A percentile compares a stretch with the other conserved stretches of the same genome.
phyloP scores from a whole-genome alignment of 2,329 filamentous ascomycete genomes.

The Aspergillus fumigatus region DNA sequence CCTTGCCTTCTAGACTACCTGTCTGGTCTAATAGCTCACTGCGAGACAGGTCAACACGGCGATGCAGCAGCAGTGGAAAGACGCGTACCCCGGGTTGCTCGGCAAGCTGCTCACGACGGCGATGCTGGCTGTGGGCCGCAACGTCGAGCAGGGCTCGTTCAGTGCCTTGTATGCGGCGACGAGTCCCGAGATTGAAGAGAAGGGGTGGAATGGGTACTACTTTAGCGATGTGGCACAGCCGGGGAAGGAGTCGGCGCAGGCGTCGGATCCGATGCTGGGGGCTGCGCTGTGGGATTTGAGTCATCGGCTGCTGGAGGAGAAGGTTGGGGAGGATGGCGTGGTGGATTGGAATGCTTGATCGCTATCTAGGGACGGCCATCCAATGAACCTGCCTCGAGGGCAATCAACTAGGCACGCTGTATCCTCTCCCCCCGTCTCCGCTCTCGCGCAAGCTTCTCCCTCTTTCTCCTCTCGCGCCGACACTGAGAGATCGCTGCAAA shows the following conservation, averaged over 20 bases:
- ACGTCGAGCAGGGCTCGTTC: conserved; percentile 42
- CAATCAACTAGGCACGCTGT: not conserved
- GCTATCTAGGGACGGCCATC: too few relatives aligned
- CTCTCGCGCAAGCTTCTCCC: not conserved
- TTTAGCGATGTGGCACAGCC: conserved; percentile 37
- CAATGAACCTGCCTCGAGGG: too few relatives aligned
- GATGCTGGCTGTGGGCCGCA: conserved; percentile 33
- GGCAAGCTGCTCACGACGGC: conserved; percentile 36
- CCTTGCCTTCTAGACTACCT: too few relatives aligned
- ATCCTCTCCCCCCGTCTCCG: not conserved
- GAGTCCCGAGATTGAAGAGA: conserved; percentile 39
- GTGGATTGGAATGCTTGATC: conserved; percentile 26
- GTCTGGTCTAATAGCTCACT: too few relatives aligned
- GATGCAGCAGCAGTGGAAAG: conserved; percentile 46
- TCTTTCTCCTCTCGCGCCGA: not conserved
- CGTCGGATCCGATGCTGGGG: conserved; percentile 37
- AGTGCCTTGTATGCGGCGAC: conserved; percentile 43
- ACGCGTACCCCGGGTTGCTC: conserved; percentile 41
- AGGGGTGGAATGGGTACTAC: conserved; percentile 42
- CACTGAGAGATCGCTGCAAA: not conserved
- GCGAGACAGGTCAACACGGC: conserved; percentile 43
- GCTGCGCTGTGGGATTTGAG: conserved; percentile 40
- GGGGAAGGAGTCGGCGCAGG: conserved; percentile 38
- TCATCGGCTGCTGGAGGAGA: conserved; percentile 37
- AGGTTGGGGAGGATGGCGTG: conserved; percentile 38